Conservation (phyloP, 192 early-diverging fungal genomes). For the Kickxella alabastrina region DNA sequence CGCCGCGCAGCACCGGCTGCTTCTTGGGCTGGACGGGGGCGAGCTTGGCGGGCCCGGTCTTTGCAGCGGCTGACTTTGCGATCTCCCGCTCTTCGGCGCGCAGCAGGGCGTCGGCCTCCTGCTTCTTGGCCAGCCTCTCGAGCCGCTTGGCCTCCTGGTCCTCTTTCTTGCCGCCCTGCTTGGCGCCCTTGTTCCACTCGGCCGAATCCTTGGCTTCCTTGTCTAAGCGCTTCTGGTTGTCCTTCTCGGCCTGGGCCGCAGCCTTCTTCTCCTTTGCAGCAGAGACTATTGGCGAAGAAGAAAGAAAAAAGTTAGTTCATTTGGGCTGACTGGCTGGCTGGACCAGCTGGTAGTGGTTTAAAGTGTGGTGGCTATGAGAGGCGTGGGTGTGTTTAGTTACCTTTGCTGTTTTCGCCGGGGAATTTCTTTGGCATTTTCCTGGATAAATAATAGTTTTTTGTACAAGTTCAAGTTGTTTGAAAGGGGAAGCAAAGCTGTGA, state of each 20-base stretch:
- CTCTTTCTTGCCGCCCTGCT: slow-evolving; percentile 60
- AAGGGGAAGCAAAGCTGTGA: too few species aligned
- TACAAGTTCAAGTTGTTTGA: too few species aligned
- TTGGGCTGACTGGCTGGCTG: not conserved
- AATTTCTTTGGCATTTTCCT: slow-evolving; percentile 56
- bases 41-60: slow-evolving; percentile 8
- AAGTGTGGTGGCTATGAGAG: too few species aligned
- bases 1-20: slow-evolving; percentile 6
- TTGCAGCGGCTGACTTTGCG: slow-evolving; percentile 8
- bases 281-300: slow-evolving; percentile 33
- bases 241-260: slow-evolving; percentile 60
- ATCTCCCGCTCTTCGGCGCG: slow-evolving; percentile 58
- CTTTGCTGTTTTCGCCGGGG: slow-evolving; percentile 54
- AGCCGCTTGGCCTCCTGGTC: slow-evolving; percentile 56
- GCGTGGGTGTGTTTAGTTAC: slow-evolving; percentile 12
- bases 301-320: too few species aligned
- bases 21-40: slow-evolving; percentile 6
- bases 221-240: slow-evolving; percentile 47
- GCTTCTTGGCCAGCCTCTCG: slow-evolving; percentile 53
- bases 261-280: slow-evolving; percentile 77
- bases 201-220: slow-evolving; percentile 58
- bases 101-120: slow-evolving; percentile 59
- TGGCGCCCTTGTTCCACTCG: slow-evolving; percentile 67
- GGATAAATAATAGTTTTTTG: not conserved
- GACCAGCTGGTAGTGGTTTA: not conserved